phyloP scores from a whole-genome alignment of 2,329 filamentous ascomycete species.

The Leptographium lundbergii region DNA sequence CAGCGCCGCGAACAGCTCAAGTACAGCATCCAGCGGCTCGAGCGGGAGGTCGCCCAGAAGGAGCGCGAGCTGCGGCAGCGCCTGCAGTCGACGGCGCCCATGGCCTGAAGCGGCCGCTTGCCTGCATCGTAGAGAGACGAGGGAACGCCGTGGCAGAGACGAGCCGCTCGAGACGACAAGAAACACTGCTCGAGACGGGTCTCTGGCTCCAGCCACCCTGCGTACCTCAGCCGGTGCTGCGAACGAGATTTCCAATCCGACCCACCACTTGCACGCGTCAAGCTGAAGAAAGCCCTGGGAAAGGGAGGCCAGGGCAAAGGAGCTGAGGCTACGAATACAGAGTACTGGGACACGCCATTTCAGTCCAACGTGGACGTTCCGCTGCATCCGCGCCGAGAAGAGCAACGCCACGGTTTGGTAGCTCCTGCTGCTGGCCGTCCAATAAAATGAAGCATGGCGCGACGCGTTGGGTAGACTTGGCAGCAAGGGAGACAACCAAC shows the following conservation, averaged over 20 bases:
- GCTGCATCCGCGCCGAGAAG: background rate
- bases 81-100: conserved; percentile 16
- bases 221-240: too few species aligned
- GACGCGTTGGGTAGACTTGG: background rate
- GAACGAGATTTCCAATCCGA: too few species aligned
- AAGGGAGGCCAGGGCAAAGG: too few species aligned
- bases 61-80: conserved; percentile 45
- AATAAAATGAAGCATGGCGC: background rate
- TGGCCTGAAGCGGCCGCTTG: background rate
- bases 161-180: background rate
- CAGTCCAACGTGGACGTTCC: background rate
- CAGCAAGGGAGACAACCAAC: background rate
- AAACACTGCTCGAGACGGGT: too few species aligned
- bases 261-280: too few species aligned
- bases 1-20: conserved; percentile 77
- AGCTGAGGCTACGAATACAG: too few species aligned
- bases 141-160: background rate
- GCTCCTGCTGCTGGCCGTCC: background rate
- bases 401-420: background rate
- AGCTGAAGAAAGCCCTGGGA: too few species aligned
- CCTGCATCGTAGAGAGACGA: background rate
- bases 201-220: too few species aligned
- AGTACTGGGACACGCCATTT: background rate
- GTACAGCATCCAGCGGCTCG: conserved; percentile 75
- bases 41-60: conserved; percentile 73